Conservation (phyloP, 2,329 filamentous ascomycete species). For the Aspergillus sp. region DNA sequence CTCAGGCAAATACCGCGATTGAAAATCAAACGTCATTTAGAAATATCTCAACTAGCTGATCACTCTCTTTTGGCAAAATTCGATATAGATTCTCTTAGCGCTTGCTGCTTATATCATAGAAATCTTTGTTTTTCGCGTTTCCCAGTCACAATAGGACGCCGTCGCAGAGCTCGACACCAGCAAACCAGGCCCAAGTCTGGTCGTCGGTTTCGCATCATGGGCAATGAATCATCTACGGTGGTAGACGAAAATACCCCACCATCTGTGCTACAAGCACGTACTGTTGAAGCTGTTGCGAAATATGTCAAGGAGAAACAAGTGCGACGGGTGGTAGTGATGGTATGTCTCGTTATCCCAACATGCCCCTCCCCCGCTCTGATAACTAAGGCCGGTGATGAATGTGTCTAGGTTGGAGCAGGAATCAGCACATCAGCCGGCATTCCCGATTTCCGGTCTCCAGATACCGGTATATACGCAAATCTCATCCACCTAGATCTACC, state of each 20-base stretch:
- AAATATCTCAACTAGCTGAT: not conserved
- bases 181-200: conserved; percentile 15
- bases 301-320: conserved; percentile 71
- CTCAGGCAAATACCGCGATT: conserved; percentile 12
- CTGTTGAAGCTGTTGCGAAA: conserved; percentile 72
- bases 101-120: not conserved
- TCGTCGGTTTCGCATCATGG: conserved; percentile 59
- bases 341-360: conserved; percentile 29
- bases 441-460: conserved; percentile 90
- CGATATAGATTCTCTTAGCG: not conserved
- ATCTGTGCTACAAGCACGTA: conserved; percentile 65
- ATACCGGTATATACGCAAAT: conserved; percentile 91
- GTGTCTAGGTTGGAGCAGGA: conserved; percentile 72
- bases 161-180: conserved; percentile 23
- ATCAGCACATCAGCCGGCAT: conserved; percentile 64
- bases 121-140: not conserved
- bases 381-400: not conserved
- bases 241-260: conserved; percentile 66
- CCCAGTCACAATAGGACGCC: conserved; percentile 22
- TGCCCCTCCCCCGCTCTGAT: conserved; percentile 8
- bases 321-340: conserved; percentile 77
- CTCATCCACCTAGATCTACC: conserved; percentile 82
- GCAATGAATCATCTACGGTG: conserved; percentile 73
- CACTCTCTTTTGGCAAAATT: not conserved
- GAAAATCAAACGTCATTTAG: conserved; percentile 15